Evolutionary conservation across 164 flowering plant species (phyloP).

Genomic region (Liriodendron chinense): DNA sequence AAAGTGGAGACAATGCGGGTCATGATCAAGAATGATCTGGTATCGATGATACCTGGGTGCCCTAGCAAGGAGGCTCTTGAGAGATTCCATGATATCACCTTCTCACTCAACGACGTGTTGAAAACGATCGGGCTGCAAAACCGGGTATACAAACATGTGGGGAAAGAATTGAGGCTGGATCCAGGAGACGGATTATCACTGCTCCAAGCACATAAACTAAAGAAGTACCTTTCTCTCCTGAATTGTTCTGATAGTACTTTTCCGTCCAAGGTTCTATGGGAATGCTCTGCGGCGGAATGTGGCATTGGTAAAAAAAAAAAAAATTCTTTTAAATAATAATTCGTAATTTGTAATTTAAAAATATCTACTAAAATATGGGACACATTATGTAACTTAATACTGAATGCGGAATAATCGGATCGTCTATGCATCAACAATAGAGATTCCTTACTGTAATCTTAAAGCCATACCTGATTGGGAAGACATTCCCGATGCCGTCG

Average conservation of each 20-base stretch:
- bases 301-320: slow-evolving; percentile 58
- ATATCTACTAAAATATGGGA: too few relatives aligned
- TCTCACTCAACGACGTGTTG: too few relatives aligned
- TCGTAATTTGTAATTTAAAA: too few relatives aligned
- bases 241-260: slow-evolving; percentile 36
- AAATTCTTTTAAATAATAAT: slow-evolving; percentile 6
- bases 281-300: slow-evolving; percentile 40
- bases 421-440: too few relatives aligned
- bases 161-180: slow-evolving; percentile 50
- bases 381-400: too few relatives aligned
- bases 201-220: slow-evolving; percentile 48
- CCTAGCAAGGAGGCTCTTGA: slow-evolving; percentile 36
- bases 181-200: too few relatives aligned
- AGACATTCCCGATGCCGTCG: too few relatives aligned
- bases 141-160: slow-evolving; percentile 57
- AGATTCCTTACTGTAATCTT: too few relatives aligned
- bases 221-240: slow-evolving; percentile 50
- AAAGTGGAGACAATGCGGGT: slow-evolving; percentile 48
- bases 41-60: slow-evolving; percentile 50
- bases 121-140: too few relatives aligned
- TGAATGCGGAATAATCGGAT: too few relatives aligned
- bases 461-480: too few relatives aligned
- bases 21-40: slow-evolving; percentile 42
- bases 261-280: slow-evolving; percentile 23
- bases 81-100: slow-evolving; percentile 28